Evolutionary conservation across 2,329 filamentous ascomycete genomes (phyloP), one percentile per base, ranked within the genome.

Genomic region (Diplodia intermedia): DNA sequence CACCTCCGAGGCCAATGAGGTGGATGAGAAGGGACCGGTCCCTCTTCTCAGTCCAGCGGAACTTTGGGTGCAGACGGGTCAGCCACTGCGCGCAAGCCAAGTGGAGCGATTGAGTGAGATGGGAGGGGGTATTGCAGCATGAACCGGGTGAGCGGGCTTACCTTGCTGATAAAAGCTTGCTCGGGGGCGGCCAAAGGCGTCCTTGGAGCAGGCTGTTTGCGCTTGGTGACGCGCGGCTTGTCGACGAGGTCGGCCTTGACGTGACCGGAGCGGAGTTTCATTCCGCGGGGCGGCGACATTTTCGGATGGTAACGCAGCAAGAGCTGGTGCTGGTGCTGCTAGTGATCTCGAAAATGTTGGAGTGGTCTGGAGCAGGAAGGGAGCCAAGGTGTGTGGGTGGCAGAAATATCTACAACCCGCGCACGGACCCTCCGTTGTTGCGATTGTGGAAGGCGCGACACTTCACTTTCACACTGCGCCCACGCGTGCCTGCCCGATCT

Each of bases 11-110:
- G 11, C 52, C 63, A 8, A 66, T 49, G 20, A 66, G 33, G 36
- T 57, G 50, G 53, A 66, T 54, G 12, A 66, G 29, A 2, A 66
- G 63, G 31, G 36, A 36, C 31, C 38, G n/a, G 20, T 66, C 63
- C 15, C 36, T 47, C 33, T 53, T 56, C 40, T 47, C 50, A 12
- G 52, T 56, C 63, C 63, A 66, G 14, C 50, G 47, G 23, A 65
- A 53, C 61, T 65, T 18, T 11, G 9, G 6, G 31, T 3, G 9
- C 1, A 36, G 20, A 47, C 7, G 6, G 0, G 38, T 61, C 56
- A 49, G 56, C 23, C 12, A 14, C 3, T 31, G 56, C 18, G 14
- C 56, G 4, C n/a, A 61, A 26, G 12, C 33, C 3, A 38, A 47
- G n/a, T 20, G 18, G n/a, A 47, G 50, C 11, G 5, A 29, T 53